phyloP scores from a whole-genome alignment of 2,329 filamentous ascomycete genomes.

The Plectosphaerella plurivora region DNA sequence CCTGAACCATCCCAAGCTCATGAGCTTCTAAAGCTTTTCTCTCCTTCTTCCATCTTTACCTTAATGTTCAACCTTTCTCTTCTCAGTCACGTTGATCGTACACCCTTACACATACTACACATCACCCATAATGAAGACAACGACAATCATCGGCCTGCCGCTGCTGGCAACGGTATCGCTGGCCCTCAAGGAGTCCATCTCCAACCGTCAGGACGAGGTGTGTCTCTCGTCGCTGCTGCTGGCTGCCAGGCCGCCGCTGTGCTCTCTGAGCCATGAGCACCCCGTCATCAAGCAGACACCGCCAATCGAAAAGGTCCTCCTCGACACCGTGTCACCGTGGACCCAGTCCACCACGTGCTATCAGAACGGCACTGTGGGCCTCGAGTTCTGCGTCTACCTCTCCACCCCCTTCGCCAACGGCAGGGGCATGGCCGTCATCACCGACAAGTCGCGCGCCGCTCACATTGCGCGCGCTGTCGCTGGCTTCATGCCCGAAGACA shows the following conservation, averaged over 20 bases:
- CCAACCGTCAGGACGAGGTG: conserved; percentile 5
- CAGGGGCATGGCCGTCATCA: conserved; percentile 33
- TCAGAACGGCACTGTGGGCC: conserved; percentile 7
- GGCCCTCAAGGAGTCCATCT: conserved; percentile 10
- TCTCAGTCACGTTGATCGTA: neutral
- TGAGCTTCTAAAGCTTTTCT: neutral
- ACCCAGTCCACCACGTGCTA: conserved; percentile 7
- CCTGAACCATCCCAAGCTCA: neutral
- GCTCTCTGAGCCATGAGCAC: conserved; percentile 4
- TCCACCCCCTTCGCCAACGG: conserved; percentile 26
- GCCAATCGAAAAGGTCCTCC: conserved; percentile 10
- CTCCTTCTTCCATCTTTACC: neutral
- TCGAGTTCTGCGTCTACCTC: conserved; percentile 28
- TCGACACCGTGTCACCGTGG: conserved; percentile 1
- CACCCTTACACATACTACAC: neutral
- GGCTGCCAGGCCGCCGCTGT: conserved; percentile 4
- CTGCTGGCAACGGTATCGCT: conserved; percentile 4
- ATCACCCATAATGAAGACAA: conserved; percentile 7
- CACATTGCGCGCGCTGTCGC: conserved; percentile 19
- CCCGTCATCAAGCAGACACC: neutral
- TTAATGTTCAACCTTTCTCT: neutral
- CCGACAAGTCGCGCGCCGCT: conserved; percentile 24
- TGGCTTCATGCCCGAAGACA: conserved; percentile 18
- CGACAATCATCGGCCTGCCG: neutral
- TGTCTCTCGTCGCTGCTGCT: conserved; percentile 12